Conservation (phyloP, 2,329 filamentous ascomycete genomes). For the Herpotrichia juniperi region DNA sequence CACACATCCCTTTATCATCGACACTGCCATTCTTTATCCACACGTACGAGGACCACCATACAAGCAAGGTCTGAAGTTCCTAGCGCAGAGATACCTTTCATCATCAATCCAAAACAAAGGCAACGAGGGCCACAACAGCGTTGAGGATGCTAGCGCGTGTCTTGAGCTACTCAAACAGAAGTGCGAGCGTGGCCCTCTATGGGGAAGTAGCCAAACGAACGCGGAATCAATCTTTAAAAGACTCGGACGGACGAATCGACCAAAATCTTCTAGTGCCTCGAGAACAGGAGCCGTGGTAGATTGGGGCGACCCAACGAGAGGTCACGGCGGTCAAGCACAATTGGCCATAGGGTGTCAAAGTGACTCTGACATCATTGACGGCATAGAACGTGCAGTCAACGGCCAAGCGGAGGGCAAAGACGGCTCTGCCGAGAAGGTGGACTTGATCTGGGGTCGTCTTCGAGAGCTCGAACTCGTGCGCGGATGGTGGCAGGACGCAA, state of each 20-base stretch:
- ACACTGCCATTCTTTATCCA: constrained; percentile 88
- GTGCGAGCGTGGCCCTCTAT: constrained; percentile 87
- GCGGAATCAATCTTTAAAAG: constrained; percentile 91
- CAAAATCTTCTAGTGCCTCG: constrained; percentile 40
- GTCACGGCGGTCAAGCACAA: constrained; percentile 63
- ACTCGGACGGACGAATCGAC: constrained; percentile 63
- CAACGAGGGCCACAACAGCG: constrained; percentile 80
- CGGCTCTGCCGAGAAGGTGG: constrained; percentile 60
- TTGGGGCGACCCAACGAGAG: constrained; percentile 79
- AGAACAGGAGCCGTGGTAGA: constrained; percentile 81
- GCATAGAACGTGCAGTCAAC: constrained; percentile 58
- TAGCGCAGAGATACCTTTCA: constrained; percentile 82
- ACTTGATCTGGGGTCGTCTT: constrained; percentile 68
- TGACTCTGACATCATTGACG: constrained; percentile 64
- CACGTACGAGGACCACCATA: constrained; percentile 88
- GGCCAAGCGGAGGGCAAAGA: constrained; percentile 51
- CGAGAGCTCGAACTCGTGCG: constrained; percentile 65
- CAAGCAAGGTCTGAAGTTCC: constrained; percentile 89
- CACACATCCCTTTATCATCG: constrained; percentile 90
- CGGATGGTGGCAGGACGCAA: constrained; percentile 65
- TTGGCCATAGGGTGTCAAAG: constrained; percentile 62
- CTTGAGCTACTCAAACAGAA: constrained; percentile 95
- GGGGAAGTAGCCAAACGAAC: constrained; percentile 79
- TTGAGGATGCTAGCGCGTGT: constrained; percentile 90
- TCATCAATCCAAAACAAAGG: constrained; percentile 84